Conservation (phyloP, 2,329 filamentous ascomycete species). For the Phoma sp. region DNA sequence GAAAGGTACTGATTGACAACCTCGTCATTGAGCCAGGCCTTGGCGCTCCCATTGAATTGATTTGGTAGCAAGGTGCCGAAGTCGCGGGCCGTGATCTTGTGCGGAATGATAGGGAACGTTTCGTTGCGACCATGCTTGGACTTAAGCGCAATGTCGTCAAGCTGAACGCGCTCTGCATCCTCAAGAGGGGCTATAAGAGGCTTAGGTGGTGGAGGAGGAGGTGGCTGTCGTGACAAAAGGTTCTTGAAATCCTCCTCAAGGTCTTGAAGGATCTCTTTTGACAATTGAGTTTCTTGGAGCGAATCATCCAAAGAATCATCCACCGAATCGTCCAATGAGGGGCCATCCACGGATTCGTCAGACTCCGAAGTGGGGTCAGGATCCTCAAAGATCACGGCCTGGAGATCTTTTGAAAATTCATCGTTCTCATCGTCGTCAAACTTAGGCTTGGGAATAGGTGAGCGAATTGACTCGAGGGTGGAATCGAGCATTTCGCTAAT, state of each 20-base stretch:
- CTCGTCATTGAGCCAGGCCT: slow-evolving; percentile 78
- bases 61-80: slow-evolving; percentile 64
- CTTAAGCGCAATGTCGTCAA: slow-evolving; percentile 23
- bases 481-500: slow-evolving; percentile 35
- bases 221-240: slow-evolving; percentile 19
- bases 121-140: slow-evolving; percentile 26
- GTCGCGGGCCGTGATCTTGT: slow-evolving; percentile 63
- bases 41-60: slow-evolving; percentile 51
- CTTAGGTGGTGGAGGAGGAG: slow-evolving; percentile 15
- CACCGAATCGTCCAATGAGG: not conserved
- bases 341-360: slow-evolving; percentile 8
- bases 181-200: slow-evolving; percentile 32
- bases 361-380: slow-evolving; percentile 4
- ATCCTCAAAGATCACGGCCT: not conserved
- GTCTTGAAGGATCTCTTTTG: slow-evolving; percentile 30
- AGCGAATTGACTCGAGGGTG: slow-evolving; percentile 27
- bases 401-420: not conserved
- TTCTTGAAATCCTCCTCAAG: slow-evolving; percentile 24
- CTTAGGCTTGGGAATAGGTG: not conserved
- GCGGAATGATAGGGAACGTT: slow-evolving; percentile 17
- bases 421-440: not conserved
- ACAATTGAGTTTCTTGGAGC: slow-evolving; percentile 29
- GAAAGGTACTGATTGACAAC: slow-evolving; percentile 73
- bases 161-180: slow-evolving; percentile 19
- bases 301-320: slow-evolving; percentile 19